These are phyloP conservation scores for Monilinia aucupariae DNA, from an alignment of 2,329 filamentous ascomycete genomes.

Conservation along the genomic window DNA sequence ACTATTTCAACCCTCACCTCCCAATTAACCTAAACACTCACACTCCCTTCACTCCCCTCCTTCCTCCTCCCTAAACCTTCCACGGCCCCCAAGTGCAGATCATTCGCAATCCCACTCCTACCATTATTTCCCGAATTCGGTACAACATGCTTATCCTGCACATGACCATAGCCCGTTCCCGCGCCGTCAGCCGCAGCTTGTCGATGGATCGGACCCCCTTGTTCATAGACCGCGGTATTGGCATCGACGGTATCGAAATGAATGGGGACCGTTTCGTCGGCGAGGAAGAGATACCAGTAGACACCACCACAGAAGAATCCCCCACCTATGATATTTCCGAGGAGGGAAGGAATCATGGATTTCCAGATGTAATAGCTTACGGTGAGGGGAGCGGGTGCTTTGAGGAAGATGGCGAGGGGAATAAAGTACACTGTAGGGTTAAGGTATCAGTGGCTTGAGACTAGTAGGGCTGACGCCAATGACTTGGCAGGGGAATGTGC, in stretches of 20 bases:
- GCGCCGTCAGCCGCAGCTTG: conserved; percentile 20
- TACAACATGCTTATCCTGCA: background rate
- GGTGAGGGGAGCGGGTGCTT: conserved; percentile 39
- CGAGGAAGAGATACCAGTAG: conserved; percentile 45
- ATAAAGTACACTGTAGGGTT: conserved; percentile 41
- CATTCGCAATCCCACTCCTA: conserved; percentile 23
- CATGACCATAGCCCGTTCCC: conserved; percentile 19
- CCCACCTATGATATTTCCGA: conserved; percentile 52
- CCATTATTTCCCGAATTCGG: conserved; percentile 23
- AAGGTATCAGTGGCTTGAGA: conserved; percentile 1
- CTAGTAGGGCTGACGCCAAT: background rate
- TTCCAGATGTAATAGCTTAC: conserved; percentile 53
- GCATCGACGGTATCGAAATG: conserved; percentile 28
- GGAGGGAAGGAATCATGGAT: conserved; percentile 46
- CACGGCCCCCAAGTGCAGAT: conserved; percentile 21
- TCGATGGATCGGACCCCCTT: conserved; percentile 22
- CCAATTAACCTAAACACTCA: conserved; percentile 7
- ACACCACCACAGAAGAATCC: conserved; percentile 46
- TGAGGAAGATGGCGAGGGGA: conserved; percentile 47
- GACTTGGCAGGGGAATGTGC: conserved; percentile 10
- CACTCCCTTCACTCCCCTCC: conserved; percentile 2
- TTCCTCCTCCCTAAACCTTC: conserved; percentile 20
- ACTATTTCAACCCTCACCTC: background rate
- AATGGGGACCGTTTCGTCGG: conserved; percentile 27
- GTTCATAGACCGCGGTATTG: conserved; percentile 23